phyloP scores from a whole-genome alignment of 73 alveolate genomes.

The Paramecium primaurelia region DNA sequence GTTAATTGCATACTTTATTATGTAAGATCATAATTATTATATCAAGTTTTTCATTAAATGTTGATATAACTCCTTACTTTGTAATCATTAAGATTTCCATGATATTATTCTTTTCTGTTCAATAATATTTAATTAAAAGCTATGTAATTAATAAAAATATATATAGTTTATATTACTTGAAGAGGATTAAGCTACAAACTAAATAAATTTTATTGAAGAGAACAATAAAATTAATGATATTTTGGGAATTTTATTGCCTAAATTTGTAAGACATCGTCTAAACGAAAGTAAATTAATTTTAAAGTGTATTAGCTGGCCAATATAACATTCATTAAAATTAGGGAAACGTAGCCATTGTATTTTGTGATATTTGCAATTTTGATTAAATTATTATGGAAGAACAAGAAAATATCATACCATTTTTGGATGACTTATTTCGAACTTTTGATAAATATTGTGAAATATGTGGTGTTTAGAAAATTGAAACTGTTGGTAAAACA shows the following conservation, averaged over 20 bases:
- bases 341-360: slow-evolving; percentile 43
- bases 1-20: neutral
- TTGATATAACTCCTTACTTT: neutral
- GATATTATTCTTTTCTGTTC: neutral
- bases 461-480: slow-evolving; percentile 51
- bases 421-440: slow-evolving; percentile 46
- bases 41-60: neutral
- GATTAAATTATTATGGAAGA: slow-evolving; percentile 53
- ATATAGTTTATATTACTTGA: neutral
- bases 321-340: slow-evolving; percentile 34
- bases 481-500: slow-evolving; percentile 59
- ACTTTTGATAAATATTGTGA: slow-evolving; percentile 43
- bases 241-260: slow-evolving; percentile 45
- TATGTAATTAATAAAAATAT: neutral
- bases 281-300: neutral
- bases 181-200: slow-evolving; percentile 1
- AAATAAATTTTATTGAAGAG: slow-evolving; percentile 32
- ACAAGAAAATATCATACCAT: slow-evolving; percentile 11
- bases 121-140: neutral
- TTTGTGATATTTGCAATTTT: slow-evolving; percentile 51
- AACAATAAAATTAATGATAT: slow-evolving; percentile 49
- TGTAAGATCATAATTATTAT: neutral
- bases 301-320: neutral
- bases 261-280: slow-evolving; percentile 29
- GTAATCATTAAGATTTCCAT: neutral